Evolutionary conservation across 441 rosid species (phyloP).

Genomic region (Pelargonium citronellum): DNA sequence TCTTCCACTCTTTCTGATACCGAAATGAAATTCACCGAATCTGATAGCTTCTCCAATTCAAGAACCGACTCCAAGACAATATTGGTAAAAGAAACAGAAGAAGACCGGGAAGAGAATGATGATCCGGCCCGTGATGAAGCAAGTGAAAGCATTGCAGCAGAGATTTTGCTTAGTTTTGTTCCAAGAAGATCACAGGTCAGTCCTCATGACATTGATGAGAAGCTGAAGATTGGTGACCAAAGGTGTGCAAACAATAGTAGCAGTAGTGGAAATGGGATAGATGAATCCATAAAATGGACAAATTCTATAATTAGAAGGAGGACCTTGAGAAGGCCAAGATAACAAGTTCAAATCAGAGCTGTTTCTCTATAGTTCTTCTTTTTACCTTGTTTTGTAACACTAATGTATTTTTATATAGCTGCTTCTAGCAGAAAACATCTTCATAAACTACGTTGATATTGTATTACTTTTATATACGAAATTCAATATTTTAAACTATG

Average conservation of each 20-base stretch:
- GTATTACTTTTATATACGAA: no score
- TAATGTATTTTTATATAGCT: no score
- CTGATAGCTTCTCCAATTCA: not conserved
- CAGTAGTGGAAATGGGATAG: not conserved
- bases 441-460: no score
- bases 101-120: not conserved
- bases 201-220: not conserved
- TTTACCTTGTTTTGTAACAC: no score
- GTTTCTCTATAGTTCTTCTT: not conserved
- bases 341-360: not conserved
- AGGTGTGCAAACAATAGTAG: not conserved
- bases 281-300: conserved; percentile 11
- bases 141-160: conserved; percentile 12
- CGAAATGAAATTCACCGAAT: not conserved
- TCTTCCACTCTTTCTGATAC: not conserved
- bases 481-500: no score
- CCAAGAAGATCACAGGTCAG: not conserved
- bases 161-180: conserved; percentile 16
- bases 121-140: not conserved
- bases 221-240: not conserved
- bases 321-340: conserved; percentile 9
- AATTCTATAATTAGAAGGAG: conserved; percentile 10
- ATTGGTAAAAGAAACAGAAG: not conserved
- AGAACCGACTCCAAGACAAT: not conserved
- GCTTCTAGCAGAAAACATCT: no score